Conservation (phyloP, 306 rosid species). For the Cucurbita moschata region DNA sequence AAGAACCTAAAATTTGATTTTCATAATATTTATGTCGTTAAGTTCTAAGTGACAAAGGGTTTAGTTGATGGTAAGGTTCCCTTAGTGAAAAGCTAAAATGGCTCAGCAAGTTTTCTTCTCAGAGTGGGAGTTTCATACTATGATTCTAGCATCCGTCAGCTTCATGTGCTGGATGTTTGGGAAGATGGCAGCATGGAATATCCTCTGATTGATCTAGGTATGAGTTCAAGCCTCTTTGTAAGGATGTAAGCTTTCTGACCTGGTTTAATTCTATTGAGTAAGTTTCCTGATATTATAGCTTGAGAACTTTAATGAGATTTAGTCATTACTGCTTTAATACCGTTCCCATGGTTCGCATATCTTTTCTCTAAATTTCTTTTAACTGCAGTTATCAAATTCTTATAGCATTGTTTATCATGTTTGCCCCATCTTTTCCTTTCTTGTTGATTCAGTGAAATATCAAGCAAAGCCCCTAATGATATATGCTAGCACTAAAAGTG, state of each 20-base stretch:
- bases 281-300: slow-evolving; percentile 10
- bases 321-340: neutral
- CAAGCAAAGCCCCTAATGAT: slow-evolving; percentile 81
- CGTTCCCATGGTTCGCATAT: neutral
- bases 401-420: neutral
- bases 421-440: slow-evolving; percentile 14
- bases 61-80: neutral
- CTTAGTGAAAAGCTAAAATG: neutral
- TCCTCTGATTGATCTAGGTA: slow-evolving; percentile 82
- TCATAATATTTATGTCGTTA: neutral
- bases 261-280: neutral
- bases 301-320: neutral
- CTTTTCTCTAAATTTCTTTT: neutral
- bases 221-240: slow-evolving; percentile 12
- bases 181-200: slow-evolving; percentile 69
- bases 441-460: slow-evolving; percentile 56
- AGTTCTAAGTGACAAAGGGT: neutral
- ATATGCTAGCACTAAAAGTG: slow-evolving; percentile 82
- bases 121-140: slow-evolving; percentile 87
- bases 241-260: slow-evolving; percentile 1
- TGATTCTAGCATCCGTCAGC: slow-evolving; percentile 79
- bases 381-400: neutral
- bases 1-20: neutral
- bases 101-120: slow-evolving; percentile 16
- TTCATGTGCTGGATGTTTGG: slow-evolving; percentile 85